phyloP scores from a whole-genome alignment of 805 yeast genomes.

The Cyberlindnera xishuangbannaensis region DNA sequence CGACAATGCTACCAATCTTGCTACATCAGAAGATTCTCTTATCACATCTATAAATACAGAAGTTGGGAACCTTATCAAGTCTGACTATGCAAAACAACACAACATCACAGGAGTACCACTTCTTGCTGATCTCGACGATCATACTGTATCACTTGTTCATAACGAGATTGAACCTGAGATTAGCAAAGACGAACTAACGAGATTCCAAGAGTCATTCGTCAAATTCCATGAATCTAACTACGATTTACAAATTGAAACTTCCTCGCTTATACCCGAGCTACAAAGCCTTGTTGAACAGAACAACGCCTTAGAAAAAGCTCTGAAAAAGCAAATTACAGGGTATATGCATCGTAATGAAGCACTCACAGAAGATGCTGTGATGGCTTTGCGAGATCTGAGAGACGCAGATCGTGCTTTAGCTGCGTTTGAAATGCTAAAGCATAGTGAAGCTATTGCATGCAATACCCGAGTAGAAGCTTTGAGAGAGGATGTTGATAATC shows the following conservation, averaged over 20 bases:
- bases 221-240: slow-evolving; percentile 3
- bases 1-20: neutral
- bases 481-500: slow-evolving; percentile 20
- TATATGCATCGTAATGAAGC: slow-evolving; percentile 10
- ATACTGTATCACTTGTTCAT: slow-evolving; percentile 2
- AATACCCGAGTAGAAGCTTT: slow-evolving; percentile 11
- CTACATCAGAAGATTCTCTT: neutral
- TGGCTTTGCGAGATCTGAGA: slow-evolving; percentile 11
- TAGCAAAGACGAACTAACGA: slow-evolving; percentile 3
- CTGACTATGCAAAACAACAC: slow-evolving; percentile 34
- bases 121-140: slow-evolving; percentile 19
- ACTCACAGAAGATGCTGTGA: slow-evolving; percentile 9
- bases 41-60: slow-evolving; percentile 27
- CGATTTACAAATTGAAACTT: neutral
- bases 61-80: slow-evolving; percentile 30
- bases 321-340: slow-evolving; percentile 10
- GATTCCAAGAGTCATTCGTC: slow-evolving; percentile 10
- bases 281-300: slow-evolving; percentile 11
- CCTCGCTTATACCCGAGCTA: slow-evolving; percentile 7
- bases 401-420: slow-evolving; percentile 19
- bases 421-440: slow-evolving; percentile 19
- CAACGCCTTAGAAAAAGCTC: slow-evolving; percentile 15
- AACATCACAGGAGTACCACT: slow-evolving; percentile 18
- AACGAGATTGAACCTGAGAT: slow-evolving; percentile 11
- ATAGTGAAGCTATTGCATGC: slow-evolving; percentile 12